Base-by-base conservation (phyloP, 495 filamentous ascomycete species). In the Trichoderma parareesei region DNA sequence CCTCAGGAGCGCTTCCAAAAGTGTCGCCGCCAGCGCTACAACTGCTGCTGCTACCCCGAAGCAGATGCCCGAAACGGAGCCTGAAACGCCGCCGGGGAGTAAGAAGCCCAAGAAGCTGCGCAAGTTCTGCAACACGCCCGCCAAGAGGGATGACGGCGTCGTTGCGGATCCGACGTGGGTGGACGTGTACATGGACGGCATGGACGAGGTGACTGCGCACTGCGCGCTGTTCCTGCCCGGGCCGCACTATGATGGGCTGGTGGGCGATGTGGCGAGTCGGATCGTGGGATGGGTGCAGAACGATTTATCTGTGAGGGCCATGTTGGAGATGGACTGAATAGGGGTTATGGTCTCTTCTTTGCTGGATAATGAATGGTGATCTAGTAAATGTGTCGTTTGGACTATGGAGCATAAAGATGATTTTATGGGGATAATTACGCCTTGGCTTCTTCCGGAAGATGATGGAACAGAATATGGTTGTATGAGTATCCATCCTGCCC, bases 191-290 rank as follows among this genome's bases (percentile, higher is more conserved):
- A 93, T 97, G 88, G 82, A 86, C 40, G 85, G 86, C 43, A 87
- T 93, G 60, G 91, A 96, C 70, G 90, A 96, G 70, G 90, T 96
- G 4, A 85, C 82, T 8, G 92, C 92, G 4, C 92, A 97, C 72
- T 92, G 89, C 62, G 87, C 90, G 3, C 76, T 97, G 64, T 97
- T 97, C 72, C 85, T 91, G 48, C 76, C 84, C 0, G 82, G 81
- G 0, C 78, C 78, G 42, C 82, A 90, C 48, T 95, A 97, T 72
- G 89, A 93, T 70, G 72, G 74, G 67, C 76, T 96, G 11, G 88
- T 95, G 44, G 88, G 85, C 1, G 90, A 93, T 74, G 87, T 91
- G 1, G 88, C 84, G 14, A 78, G 77, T 18, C 78, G 85, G 66
- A 82, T 96, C 43, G 85, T 89, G 66, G 77, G 77, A 43, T 96